These are phyloP conservation scores for Blastobotrys illinoisensis DNA, from an alignment of 1,139 yeast genomes.

Conservation along the genomic window DNA sequence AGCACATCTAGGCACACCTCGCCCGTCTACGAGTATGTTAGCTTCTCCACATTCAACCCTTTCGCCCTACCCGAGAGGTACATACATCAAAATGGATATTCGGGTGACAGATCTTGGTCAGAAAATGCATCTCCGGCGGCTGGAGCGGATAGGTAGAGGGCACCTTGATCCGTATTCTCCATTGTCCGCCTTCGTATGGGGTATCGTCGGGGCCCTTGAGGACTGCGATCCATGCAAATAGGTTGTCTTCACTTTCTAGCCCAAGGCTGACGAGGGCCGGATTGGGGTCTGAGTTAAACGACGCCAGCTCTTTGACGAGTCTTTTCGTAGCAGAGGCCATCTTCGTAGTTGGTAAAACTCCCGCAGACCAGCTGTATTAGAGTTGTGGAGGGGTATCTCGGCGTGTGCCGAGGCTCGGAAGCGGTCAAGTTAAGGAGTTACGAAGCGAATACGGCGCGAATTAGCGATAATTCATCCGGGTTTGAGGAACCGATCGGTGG, in stretches of 20 bases:
- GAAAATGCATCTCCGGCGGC: constrained; percentile 62
- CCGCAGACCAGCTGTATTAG: no score
- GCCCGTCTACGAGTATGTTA: constrained; percentile 42
- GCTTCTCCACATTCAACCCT: neutral
- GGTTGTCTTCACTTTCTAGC: constrained; percentile 45
- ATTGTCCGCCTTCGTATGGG: constrained; percentile 47
- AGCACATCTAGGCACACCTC: constrained; percentile 82
- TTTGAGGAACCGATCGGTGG: no score
- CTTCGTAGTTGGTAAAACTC: neutral
- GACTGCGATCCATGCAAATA: constrained; percentile 55
- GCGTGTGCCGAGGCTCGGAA: neutral
- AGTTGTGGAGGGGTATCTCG: neutral
- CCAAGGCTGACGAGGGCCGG: constrained; percentile 35
- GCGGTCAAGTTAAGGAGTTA: neutral
- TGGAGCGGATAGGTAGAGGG: constrained; percentile 57
- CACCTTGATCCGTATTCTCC: constrained; percentile 51
- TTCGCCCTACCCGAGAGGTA: constrained; percentile 4
- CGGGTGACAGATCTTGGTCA: constrained; percentile 61
- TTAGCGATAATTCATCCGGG: no score
- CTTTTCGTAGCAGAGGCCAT: constrained; percentile 28
- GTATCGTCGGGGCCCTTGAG: constrained; percentile 54
- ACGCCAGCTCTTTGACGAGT: constrained; percentile 43
- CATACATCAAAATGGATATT: constrained; percentile 51
- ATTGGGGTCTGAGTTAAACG: constrained; percentile 36
- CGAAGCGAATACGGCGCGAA: no score